phyloP scores from a whole-genome alignment of 345 rosid genomes.

The Salix purpurea region DNA sequence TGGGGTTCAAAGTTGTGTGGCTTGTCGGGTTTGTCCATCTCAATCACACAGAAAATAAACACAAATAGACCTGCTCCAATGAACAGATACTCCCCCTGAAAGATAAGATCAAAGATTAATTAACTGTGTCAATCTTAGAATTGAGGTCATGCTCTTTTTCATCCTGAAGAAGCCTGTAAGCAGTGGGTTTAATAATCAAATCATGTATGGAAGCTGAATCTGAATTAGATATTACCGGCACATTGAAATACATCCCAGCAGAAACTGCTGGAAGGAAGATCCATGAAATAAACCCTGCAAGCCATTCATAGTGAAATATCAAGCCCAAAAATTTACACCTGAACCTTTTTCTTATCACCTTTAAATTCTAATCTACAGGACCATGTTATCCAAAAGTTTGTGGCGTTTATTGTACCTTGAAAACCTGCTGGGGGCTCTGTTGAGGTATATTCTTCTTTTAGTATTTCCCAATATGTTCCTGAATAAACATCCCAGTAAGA shows the following conservation, averaged over 20 bases:
- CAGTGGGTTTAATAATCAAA: background rate
- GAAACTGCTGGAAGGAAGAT: slow-evolving; percentile 81
- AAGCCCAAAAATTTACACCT: background rate
- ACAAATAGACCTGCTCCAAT: slow-evolving; percentile 75
- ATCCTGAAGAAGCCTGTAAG: background rate
- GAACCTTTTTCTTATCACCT: background rate
- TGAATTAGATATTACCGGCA: slow-evolving; percentile 45
- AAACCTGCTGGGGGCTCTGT: slow-evolving; percentile 71
- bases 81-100: slow-evolving; percentile 75
- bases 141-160: background rate
- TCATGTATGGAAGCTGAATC: background rate
- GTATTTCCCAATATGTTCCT: slow-evolving; percentile 72
- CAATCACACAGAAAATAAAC: slow-evolving; percentile 57
- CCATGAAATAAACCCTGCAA: slow-evolving; percentile 70
- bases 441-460: slow-evolving; percentile 56
- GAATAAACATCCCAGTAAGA: background rate
- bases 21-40: slow-evolving; percentile 89
- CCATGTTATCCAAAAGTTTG: background rate
- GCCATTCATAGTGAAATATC: background rate
- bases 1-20: slow-evolving; percentile 94
- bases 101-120: background rate
- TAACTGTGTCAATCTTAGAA: slow-evolving; percentile 1
- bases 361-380: background rate
- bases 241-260: slow-evolving; percentile 62
- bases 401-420: slow-evolving; percentile 44